Percentiles rank a stretch among this genome's conserved stretches.
phyloP scores from a whole-genome alignment of 1,284 basidiomycete species.

The Trametes versicolor region DNA sequence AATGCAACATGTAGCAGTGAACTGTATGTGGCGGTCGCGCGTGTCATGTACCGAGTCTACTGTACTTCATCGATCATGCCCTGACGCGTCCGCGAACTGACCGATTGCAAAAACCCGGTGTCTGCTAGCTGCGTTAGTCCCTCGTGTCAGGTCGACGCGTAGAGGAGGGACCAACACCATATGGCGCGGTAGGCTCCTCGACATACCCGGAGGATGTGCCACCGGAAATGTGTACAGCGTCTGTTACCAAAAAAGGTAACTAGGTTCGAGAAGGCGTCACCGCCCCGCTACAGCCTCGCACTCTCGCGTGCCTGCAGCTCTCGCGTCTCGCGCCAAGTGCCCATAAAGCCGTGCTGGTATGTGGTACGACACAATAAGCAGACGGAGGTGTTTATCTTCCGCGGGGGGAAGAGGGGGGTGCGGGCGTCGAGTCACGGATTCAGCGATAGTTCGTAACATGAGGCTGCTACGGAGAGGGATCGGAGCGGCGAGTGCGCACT shows the following conservation, averaged over 20 bases:
- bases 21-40: neutral
- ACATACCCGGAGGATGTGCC: slow-evolving; percentile 20
- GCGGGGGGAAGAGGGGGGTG: slow-evolving; percentile 15
- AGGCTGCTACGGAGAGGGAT: slow-evolving; percentile 19
- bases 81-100: neutral
- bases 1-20: slow-evolving; percentile 1
- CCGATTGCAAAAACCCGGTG: neutral
- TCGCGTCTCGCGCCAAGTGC: slow-evolving; percentile 18
- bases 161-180: neutral
- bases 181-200: neutral
- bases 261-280: slow-evolving; percentile 32
- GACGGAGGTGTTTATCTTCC: slow-evolving; percentile 29
- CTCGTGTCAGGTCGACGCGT: neutral
- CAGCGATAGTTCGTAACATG: slow-evolving; percentile 21
- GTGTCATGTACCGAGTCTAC: neutral
- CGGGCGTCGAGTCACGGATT: slow-evolving; percentile 14
- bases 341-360: slow-evolving; percentile 27
- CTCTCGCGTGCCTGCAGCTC: slow-evolving; percentile 13
- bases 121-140: neutral
- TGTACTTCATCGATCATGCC: neutral
- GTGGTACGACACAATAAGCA: slow-evolving; percentile 8
- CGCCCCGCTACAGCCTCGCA: slow-evolving; percentile 30
- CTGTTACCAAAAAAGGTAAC: slow-evolving; percentile 26
- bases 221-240: slow-evolving; percentile 23
- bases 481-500: slow-evolving; percentile 7